Evolutionary conservation across 768 basidiomycete genomes (phyloP).

Genomic region (Suillus subalutaceus): DNA sequence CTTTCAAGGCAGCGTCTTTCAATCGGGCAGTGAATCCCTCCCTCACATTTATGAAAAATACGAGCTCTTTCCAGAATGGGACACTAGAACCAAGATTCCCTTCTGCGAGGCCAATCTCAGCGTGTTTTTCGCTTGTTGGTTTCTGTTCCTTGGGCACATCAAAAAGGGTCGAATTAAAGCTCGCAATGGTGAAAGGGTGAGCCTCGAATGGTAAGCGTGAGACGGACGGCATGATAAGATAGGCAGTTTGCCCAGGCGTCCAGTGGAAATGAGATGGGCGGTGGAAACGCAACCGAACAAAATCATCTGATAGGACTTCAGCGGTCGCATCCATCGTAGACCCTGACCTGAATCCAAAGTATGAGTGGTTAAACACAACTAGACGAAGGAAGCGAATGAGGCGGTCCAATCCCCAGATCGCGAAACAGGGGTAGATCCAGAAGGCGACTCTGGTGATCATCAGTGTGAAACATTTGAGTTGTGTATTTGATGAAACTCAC

Average conservation of each 20-base stretch:
- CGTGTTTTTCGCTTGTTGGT: conserved; percentile 12
- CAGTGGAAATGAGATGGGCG: conserved; percentile 49
- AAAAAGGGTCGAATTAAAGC: conserved; percentile 25
- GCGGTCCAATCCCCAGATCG: conserved; percentile 57
- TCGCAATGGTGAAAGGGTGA: conserved; percentile 61
- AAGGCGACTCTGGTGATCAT: conserved; percentile 18
- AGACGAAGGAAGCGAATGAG: conserved; percentile 46
- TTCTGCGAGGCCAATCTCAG: background rate
- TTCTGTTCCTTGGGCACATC: background rate
- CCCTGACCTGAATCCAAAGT: conserved; percentile 32
- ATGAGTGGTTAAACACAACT: conserved; percentile 41
- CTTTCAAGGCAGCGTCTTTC: conserved; percentile 30
- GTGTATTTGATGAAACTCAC: conserved; percentile 5
- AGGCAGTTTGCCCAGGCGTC: conserved; percentile 54
- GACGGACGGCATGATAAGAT: conserved; percentile 50
- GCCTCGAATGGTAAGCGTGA: conserved; percentile 46
- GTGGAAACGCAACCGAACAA: conserved; percentile 45
- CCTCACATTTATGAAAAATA: conserved; percentile 57
- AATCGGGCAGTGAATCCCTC: conserved; percentile 57
- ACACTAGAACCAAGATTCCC: conserved; percentile 8
- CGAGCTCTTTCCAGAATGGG: conserved; percentile 39
- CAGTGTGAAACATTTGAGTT: background rate
- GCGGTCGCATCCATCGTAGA: conserved; percentile 36
- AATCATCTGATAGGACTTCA: conserved; percentile 45
- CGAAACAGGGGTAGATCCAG: conserved; percentile 51